A percentile compares a stretch with the other conserved stretches of the same genome.
These are phyloP conservation scores for Cutaneotrichosporon sp. DNA, from an alignment of 1,284 basidiomycete species.

Conservation along the genomic window DNA sequence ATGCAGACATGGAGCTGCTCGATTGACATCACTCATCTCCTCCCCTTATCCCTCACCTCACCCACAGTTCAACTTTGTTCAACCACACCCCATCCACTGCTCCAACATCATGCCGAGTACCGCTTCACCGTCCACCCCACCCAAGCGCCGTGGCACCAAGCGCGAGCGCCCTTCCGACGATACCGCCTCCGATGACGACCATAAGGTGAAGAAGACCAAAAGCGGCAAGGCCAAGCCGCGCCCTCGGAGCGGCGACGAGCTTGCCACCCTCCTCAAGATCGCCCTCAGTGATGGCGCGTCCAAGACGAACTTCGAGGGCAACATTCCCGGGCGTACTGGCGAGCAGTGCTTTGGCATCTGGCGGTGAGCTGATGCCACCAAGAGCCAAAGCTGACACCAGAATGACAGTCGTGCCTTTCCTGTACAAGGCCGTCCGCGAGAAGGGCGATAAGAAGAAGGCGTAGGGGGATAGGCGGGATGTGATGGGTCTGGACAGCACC, in stretches of 20 bases:
- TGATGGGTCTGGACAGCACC: background rate
- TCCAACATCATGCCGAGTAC: background rate
- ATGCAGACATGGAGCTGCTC: background rate
- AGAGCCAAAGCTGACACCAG: background rate
- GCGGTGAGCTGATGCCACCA: slow-evolving; percentile 11
- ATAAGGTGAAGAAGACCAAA: background rate
- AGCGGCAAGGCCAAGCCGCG: slow-evolving; percentile 2
- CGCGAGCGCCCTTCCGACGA: background rate
- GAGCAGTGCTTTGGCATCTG: slow-evolving; percentile 16
- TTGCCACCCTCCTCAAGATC: slow-evolving; percentile 13
- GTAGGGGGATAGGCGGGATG: background rate
- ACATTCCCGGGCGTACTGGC: slow-evolving; percentile 15
- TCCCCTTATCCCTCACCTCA: background rate
- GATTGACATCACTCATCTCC: background rate
- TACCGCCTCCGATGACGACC: background rate
- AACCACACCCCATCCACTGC: background rate
- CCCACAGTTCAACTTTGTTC: background rate
- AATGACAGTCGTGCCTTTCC: slow-evolving; percentile 12
- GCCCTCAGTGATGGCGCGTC: slow-evolving; percentile 1
- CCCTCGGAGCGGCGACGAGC: slow-evolving; percentile 13
- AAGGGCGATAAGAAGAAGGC: slow-evolving; percentile 1
- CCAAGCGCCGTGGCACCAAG: background rate
- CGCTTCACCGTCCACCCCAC: background rate
- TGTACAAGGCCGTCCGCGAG: slow-evolving; percentile 8
- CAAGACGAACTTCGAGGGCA: slow-evolving; percentile 15